Evolutionary conservation across 1,284 basidiomycete species (phyloP).

Genomic region (Wallemia hederae): DNA sequence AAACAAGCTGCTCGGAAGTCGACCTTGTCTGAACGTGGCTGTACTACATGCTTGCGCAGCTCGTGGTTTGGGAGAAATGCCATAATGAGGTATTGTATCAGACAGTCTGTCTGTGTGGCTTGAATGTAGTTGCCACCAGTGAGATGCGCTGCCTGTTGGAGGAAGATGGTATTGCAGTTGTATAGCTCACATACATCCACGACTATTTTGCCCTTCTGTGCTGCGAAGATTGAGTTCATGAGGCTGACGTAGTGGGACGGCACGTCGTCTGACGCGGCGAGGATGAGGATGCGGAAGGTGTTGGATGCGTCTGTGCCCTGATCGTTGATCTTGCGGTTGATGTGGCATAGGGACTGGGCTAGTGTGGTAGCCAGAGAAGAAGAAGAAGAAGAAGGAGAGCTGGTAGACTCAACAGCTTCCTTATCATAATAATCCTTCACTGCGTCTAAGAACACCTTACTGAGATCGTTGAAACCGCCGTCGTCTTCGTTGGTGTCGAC

Average conservation of each 20-base stretch:
- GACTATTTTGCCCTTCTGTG: conserved; percentile 89
- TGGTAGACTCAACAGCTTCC: background rate
- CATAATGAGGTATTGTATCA: conserved; percentile 71
- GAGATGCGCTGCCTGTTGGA: conserved; percentile 87
- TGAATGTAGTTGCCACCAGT: conserved; percentile 81
- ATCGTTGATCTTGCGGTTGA: background rate
- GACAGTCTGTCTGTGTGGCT: conserved; percentile 42
- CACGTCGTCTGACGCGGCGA: conserved; percentile 70
- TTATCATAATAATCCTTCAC: background rate
- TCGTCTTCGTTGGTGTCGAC: background rate
- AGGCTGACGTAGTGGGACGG: conserved; percentile 76
- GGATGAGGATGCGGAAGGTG: conserved; percentile 59
- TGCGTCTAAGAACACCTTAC: background rate
- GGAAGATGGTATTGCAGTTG: conserved; percentile 69
- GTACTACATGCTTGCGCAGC: conserved; percentile 43
- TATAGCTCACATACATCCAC: conserved; percentile 87
- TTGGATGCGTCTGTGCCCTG: conserved; percentile 19
- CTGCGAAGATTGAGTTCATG: conserved; percentile 98
- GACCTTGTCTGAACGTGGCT: conserved; percentile 75
- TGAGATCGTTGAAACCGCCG: background rate
- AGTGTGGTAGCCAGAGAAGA: background rate
- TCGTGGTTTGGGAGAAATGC: conserved; percentile 60
- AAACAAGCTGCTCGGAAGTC: conserved; percentile 96
- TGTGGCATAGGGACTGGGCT: background rate
- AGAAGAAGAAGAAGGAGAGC: background rate